A percentile compares a stretch with the other conserved stretches of the same genome.
phyloP scores from a whole-genome alignment of 2,329 filamentous ascomycete genomes.

The Fragosphaeria purpurea region DNA sequence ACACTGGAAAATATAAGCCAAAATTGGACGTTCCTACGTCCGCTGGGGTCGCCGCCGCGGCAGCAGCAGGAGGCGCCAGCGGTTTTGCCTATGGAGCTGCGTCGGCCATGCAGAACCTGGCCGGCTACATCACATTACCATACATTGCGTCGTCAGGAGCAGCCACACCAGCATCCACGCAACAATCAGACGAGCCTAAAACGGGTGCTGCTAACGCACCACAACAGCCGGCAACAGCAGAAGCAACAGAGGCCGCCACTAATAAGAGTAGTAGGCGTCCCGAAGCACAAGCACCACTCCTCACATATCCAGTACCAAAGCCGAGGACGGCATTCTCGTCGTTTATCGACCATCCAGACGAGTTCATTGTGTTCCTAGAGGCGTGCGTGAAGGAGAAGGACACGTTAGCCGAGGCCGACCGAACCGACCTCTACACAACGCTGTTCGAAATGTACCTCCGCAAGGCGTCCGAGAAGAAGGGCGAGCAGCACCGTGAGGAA shows the following conservation, averaged over 20 bases:
- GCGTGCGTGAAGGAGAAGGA: conserved; percentile 63
- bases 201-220: neutral
- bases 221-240: neutral
- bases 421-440: conserved; percentile 82
- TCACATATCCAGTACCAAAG: conserved; percentile 64
- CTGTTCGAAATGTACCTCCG: conserved; percentile 97
- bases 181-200: neutral
- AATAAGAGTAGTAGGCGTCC: too few relatives aligned
- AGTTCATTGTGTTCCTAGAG: conserved; percentile 89
- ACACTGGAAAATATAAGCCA: conserved; percentile 73
- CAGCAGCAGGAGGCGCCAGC: conserved; percentile 23
- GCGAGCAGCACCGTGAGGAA: conserved; percentile 53
- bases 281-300: too few relatives aligned
- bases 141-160: conserved; percentile 63
- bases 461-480: conserved; percentile 68
- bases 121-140: conserved; percentile 71
- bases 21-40: conserved; percentile 45
- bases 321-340: conserved; percentile 89
- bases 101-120: conserved; percentile 76
- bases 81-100: conserved; percentile 50
- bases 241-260: neutral
- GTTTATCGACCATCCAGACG: conserved; percentile 85
- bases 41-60: conserved; percentile 24
- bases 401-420: conserved; percentile 62
- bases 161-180: conserved; percentile 31